phyloP scores from a whole-genome alignment of 2,329 filamentous ascomycete genomes.

The Penicillium sclerotiorum region DNA sequence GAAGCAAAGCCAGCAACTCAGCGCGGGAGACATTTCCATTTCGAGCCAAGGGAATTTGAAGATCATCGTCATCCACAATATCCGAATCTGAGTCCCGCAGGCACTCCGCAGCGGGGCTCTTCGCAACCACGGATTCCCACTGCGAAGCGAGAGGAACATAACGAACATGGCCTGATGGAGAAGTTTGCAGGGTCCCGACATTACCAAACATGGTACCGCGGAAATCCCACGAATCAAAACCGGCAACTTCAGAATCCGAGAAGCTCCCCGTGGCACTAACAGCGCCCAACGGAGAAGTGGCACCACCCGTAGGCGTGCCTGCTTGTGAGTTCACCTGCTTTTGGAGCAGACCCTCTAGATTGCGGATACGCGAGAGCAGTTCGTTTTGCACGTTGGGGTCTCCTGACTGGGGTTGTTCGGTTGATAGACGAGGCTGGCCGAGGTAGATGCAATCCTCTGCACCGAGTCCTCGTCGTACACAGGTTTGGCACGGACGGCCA shows the following conservation, averaged over 20 bases:
- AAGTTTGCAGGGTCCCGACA: conserved; percentile 35
- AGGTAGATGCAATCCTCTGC: conserved; percentile 42
- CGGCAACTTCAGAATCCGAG: conserved; percentile 27
- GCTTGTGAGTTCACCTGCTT: conserved; percentile 33
- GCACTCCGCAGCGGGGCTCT: conserved; percentile 28
- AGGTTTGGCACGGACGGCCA: conserved; percentile 43
- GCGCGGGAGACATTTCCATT: conserved; percentile 28
- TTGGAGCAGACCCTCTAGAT: conserved; percentile 40
- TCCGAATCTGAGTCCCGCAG: conserved; percentile 30
- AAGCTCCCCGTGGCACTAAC: conserved; percentile 32
- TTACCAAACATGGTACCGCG: conserved; percentile 26
- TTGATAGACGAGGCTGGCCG: conserved; percentile 36
- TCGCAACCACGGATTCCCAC: conserved; percentile 34
- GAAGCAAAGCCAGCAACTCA: conserved; percentile 36
- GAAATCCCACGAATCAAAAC: conserved; percentile 20
- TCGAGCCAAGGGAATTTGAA: conserved; percentile 35
- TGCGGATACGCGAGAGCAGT: conserved; percentile 37
- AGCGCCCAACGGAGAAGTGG: conserved; percentile 29
- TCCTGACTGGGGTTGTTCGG: conserved; percentile 24
- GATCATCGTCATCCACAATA: conserved; percentile 34
- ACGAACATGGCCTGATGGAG: conserved; percentile 38
- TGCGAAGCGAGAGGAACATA: conserved; percentile 38
- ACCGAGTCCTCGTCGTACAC: conserved; percentile 40
- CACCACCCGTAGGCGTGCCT: conserved; percentile 23
- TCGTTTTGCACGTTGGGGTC: conserved; percentile 34